Conservation (phyloP, 352 stramenopile genomes). For the Globisporangium cystogenes region DNA sequence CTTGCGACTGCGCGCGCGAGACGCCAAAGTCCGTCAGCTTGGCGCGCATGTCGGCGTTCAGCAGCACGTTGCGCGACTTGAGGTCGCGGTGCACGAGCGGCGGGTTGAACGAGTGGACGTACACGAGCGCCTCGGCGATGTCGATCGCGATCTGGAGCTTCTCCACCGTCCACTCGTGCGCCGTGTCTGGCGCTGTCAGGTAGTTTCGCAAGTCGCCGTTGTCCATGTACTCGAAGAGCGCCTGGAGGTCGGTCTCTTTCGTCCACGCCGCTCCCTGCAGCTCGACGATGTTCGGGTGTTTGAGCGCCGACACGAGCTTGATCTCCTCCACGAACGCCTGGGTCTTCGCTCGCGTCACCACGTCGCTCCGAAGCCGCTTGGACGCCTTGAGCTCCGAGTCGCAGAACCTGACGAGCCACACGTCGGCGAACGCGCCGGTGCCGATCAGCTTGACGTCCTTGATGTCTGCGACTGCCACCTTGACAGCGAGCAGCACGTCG, state of each 20-base stretch:
- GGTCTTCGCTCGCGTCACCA: neutral
- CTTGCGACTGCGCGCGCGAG: slow-evolving; percentile 5
- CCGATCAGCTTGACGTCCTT: neutral
- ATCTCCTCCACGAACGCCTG: neutral
- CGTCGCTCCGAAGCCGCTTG: neutral
- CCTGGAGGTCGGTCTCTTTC: neutral
- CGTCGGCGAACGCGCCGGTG: neutral
- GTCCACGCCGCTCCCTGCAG: neutral
- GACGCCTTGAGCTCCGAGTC: neutral
- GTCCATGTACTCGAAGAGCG: neutral
- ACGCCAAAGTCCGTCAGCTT: slow-evolving; percentile 21
- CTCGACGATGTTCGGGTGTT: neutral
- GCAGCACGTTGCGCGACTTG: slow-evolving; percentile 22
- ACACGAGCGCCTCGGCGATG: slow-evolving; percentile 23
- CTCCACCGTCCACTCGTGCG: too few species aligned
- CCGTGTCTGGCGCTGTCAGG: too few species aligned
- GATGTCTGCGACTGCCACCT: neutral
- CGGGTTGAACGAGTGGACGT: slow-evolving; percentile 18
- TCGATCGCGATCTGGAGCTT: slow-evolving; percentile 10
- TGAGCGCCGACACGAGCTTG: neutral
- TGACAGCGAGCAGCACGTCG: neutral
- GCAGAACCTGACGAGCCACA: neutral
- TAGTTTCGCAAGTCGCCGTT: neutral
- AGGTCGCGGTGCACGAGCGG: slow-evolving; percentile 12
- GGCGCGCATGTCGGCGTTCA: neutral